Percentiles rank a stretch among this genome's conserved stretches.
Conservation (phyloP, 1,284 basidiomycete species). For the Volvariella surrecta region DNA sequence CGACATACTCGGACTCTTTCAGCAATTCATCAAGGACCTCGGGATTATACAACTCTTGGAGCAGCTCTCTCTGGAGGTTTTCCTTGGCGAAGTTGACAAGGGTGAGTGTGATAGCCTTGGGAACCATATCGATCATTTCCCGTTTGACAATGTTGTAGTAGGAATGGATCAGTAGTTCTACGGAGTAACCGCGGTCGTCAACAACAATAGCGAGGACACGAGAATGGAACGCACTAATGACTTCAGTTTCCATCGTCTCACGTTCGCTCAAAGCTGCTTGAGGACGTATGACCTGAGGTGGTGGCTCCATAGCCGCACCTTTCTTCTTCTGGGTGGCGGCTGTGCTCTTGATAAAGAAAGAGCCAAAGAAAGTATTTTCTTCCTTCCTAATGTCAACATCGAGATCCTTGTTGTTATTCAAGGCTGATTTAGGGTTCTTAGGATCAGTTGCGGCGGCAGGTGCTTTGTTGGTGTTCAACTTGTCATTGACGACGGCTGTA, state of each 20-base stretch:
- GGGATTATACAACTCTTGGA: conserved; percentile 86
- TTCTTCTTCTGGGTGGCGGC: conserved; percentile 64
- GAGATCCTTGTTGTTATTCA: conserved; percentile 92
- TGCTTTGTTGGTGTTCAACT: conserved; percentile 74
- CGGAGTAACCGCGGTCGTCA: conserved; percentile 4
- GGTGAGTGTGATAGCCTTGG: conserved; percentile 92
- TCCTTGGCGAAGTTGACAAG: conserved; percentile 92
- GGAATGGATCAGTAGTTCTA: conserved; percentile 85
- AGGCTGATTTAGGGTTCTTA: conserved; percentile 52
- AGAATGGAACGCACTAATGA: conserved; percentile 77
- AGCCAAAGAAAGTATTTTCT: conserved; percentile 90
- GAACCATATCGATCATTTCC: conserved; percentile 99
- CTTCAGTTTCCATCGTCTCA: conserved; percentile 98
- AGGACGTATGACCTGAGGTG: conserved; percentile 87
- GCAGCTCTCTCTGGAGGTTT: conserved; percentile 81
- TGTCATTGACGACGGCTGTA: conserved; percentile 84
- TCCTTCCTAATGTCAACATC: conserved; percentile 87
- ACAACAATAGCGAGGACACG: conserved; percentile 13
- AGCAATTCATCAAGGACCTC: conserved; percentile 88
- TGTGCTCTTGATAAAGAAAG: conserved; percentile 81
- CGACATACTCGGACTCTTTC: conserved; percentile 86
- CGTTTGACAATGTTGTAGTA: conserved; percentile 98
- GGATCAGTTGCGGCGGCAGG: conserved; percentile 50
- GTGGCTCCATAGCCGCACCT: conserved; percentile 77
- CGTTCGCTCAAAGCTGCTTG: conserved; percentile 91